These are phyloP conservation scores for Protoeuglena noctilucae DNA, from an alignment of 139 green algal genomes.

Conservation along the genomic window DNA sequence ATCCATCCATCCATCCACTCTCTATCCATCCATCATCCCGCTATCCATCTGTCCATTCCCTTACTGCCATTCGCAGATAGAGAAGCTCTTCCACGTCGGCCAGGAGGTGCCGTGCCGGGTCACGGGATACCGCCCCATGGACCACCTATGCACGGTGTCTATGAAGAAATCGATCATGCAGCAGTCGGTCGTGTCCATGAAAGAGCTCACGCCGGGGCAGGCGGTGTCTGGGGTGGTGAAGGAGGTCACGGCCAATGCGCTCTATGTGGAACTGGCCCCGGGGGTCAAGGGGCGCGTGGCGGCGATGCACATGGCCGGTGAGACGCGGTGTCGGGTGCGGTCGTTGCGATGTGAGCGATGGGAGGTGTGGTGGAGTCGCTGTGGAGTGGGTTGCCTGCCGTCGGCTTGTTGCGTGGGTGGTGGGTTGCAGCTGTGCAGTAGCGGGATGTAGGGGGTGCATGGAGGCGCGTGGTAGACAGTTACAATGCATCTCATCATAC, in stretches of 20 bases:
- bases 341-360: too few species aligned
- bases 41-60: too few species aligned
- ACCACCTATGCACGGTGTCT: slow-evolving; percentile 50
- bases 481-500: too few species aligned
- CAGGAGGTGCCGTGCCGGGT: not conserved
- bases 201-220: slow-evolving; percentile 26
- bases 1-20: too few species aligned
- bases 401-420: too few species aligned
- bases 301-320: slow-evolving; percentile 30
- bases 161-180: slow-evolving; percentile 36
- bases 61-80: too few species aligned
- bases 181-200: slow-evolving; percentile 9
- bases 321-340: too few species aligned
- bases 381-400: too few species aligned
- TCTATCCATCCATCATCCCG: too few species aligned
- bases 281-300: slow-evolving; percentile 35
- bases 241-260: slow-evolving; percentile 28
- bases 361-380: slow-evolving; percentile 20
- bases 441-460: too few species aligned
- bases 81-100: not conserved
- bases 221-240: slow-evolving; percentile 38
- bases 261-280: slow-evolving; percentile 36
- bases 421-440: too few species aligned
- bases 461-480: too few species aligned
- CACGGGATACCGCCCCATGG: slow-evolving; percentile 51